Percentiles rank a stretch among this genome's conserved stretches.
Evolutionary conservation across 1,284 basidiomycete genomes (phyloP).

Genomic region (Pascua guehoae): DNA sequence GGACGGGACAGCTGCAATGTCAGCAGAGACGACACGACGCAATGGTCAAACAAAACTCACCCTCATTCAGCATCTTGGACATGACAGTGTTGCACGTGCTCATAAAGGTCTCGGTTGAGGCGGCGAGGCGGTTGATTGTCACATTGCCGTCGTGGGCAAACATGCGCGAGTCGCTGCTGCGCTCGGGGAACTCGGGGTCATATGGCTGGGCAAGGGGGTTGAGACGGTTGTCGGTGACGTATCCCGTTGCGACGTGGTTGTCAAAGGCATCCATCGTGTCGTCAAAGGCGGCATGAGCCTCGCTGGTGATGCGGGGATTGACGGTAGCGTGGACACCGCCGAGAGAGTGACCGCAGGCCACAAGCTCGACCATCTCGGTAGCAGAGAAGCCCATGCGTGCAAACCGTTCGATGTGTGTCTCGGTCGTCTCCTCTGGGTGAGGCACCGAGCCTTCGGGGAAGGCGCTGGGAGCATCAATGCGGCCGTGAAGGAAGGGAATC

Average conservation of each 20-base stretch:
- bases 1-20: constrained; percentile 10
- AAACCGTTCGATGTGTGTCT: constrained; percentile 18
- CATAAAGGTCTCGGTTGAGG: constrained; percentile 5
- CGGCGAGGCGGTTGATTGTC: constrained; percentile 12
- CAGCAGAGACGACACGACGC: not conserved
- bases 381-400: constrained; percentile 19
- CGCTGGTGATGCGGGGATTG: constrained; percentile 11
- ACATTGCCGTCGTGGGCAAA: constrained; percentile 17
- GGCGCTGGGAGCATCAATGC: constrained; percentile 5
- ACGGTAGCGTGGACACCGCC: constrained; percentile 17
- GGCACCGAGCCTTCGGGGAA: constrained; percentile 12
- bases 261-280: constrained; percentile 9
- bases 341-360: constrained; percentile 21
- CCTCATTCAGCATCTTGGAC: constrained; percentile 13
- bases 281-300: constrained; percentile 8
- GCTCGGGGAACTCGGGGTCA: constrained; percentile 6
- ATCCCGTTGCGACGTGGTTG: constrained; percentile 11
- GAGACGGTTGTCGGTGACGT: constrained; percentile 9
- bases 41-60: not conserved
- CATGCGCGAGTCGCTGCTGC: constrained; percentile 12
- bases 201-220: constrained; percentile 17
- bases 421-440: constrained; percentile 10
- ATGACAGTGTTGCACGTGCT: constrained; percentile 11
- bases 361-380: constrained; percentile 14
- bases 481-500: constrained; percentile 15